Evolutionary conservation across 805 yeast genomes (phyloP), one percentile per base, ranked within the genome.

Genomic region (Limtongia smithiae): DNA sequence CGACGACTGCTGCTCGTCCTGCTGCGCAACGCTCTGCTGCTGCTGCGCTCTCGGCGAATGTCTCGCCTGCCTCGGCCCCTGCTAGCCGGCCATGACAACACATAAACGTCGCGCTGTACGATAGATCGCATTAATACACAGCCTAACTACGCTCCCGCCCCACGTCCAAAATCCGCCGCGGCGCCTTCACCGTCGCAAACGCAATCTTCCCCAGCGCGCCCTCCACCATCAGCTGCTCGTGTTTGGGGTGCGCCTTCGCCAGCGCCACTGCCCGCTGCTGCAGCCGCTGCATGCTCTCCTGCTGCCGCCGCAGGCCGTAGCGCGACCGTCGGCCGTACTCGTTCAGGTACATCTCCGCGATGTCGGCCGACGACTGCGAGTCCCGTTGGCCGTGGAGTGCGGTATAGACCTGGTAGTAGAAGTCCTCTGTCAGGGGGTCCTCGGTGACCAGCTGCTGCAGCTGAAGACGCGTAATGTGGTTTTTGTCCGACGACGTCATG

Each of bases 401-500:
- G 62, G 90, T 85, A 70, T 80, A 86, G 36, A 93, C 96, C 68
- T 93, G 97, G 63, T 83, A 87, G 65, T 93, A 93, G 64, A 91
- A 93, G 71, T 93, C 98, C 68, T 93, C 98, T 63, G 86, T 88
- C 68, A 85, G 87, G 12, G 98, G 98, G 68, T 93, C 97, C 48
- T 90, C 97, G 9, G 96, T 85, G 42, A 93, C 96, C 68, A 93
- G 85, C 67, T 90, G 96, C 42, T 96, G 88, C 56, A 93, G 76
- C 69, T 93, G 98, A 64, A 90, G 83, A 65, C 97, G 79, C 37
- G 96, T 88, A 42, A 93, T 91, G 64, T 86, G 89, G 69, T 91
- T 96, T 71, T 90, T 90, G 68, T 93, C 98, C 71, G 91, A 85
- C 50, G 96, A 95, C 62, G 89, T 87, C 98, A 93, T 93, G 56